Evolutionary conservation across 75 land plant species (phyloP).

Genomic region (Pinus albicaulis): DNA sequence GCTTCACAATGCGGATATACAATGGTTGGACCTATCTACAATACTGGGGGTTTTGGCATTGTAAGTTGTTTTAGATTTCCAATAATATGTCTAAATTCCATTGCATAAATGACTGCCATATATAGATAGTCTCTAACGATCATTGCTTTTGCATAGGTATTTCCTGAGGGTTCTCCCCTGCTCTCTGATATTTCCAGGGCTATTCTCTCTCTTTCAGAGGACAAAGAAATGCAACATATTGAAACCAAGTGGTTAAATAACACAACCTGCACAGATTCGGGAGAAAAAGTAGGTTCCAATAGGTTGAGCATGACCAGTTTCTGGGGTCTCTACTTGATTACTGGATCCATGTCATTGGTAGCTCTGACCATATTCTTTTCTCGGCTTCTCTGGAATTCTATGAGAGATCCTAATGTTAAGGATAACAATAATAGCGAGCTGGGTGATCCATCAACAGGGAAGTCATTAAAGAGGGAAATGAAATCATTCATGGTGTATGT

Average conservation of each 20-base stretch:
- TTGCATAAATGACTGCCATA: no score
- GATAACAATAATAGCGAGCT: no score
- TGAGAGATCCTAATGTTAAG: no score
- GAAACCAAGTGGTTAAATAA: slow-evolving; percentile 18
- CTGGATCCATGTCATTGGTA: slow-evolving; percentile 31
- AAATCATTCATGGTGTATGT: neutral
- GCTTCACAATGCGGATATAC: slow-evolving; percentile 33
- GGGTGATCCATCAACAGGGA: neutral
- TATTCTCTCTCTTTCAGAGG: slow-evolving; percentile 35
- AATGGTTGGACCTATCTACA: slow-evolving; percentile 42
- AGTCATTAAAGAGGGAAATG: no score
- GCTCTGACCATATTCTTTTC: slow-evolving; percentile 20
- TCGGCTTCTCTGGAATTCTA: slow-evolving; percentile 3
- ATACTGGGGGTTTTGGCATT: slow-evolving; percentile 63
- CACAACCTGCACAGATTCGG: slow-evolving; percentile 2
- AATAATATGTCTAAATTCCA: no score
- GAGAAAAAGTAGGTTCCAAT: slow-evolving; percentile 7
- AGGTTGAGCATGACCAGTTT: slow-evolving; percentile 36
- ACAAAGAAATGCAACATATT: slow-evolving; percentile 17
- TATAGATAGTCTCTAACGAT: no score
- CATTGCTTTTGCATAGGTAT: slow-evolving; percentile 17
- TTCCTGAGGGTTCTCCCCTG: slow-evolving; percentile 51
- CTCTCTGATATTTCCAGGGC: slow-evolving; percentile 32
- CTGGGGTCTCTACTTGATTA: slow-evolving; percentile 56
- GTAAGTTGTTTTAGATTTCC: slow-evolving; percentile 22